Evolutionary conservation across 2,329 filamentous ascomycete genomes (phyloP).

Genomic region (Grosmannia serpens): DNA sequence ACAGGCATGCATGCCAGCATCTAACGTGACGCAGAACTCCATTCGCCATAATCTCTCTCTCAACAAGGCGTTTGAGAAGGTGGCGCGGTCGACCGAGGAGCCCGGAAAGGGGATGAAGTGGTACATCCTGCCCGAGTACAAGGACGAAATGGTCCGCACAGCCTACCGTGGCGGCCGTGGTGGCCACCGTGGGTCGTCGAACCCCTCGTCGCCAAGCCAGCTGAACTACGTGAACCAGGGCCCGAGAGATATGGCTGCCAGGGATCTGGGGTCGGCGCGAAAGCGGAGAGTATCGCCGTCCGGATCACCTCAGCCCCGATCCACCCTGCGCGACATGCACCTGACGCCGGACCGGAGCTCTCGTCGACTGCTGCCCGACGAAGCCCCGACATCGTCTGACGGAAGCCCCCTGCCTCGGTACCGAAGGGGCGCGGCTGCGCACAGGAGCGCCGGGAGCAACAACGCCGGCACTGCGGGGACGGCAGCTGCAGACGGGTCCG

Average conservation of each 20-base stretch:
- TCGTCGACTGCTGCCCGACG: constrained; percentile 27
- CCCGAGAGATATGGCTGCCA: constrained; percentile 41
- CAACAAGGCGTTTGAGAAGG: constrained; percentile 90
- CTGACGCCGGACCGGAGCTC: constrained; percentile 46
- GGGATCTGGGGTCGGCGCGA: constrained; percentile 38
- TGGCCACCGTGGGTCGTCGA: constrained; percentile 56
- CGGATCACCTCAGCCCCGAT: constrained; percentile 43
- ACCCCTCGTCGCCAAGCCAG: constrained; percentile 55
- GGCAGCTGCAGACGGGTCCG: constrained; percentile 6
- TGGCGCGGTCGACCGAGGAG: constrained; percentile 83
- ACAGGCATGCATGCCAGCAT: neutral
- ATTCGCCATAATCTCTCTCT: constrained; percentile 94
- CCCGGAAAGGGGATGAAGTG: constrained; percentile 99
- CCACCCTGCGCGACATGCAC: constrained; percentile 37
- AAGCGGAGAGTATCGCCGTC: constrained; percentile 46
- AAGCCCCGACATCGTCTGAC: constrained; percentile 28
- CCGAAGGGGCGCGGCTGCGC: constrained; percentile 27
- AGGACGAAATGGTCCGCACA: constrained; percentile 79
- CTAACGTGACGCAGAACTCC: constrained; percentile 54
- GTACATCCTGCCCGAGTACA: constrained; percentile 76
- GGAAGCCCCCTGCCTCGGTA: constrained; percentile 50
- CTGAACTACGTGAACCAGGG: constrained; percentile 50
- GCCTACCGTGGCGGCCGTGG: constrained; percentile 49
- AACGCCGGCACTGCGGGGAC: constrained; percentile 5
- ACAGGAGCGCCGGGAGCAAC: constrained; percentile 1